Base-by-base conservation (phyloP, 139 green algal genomes). In the Trebouxia sp. region DNA sequence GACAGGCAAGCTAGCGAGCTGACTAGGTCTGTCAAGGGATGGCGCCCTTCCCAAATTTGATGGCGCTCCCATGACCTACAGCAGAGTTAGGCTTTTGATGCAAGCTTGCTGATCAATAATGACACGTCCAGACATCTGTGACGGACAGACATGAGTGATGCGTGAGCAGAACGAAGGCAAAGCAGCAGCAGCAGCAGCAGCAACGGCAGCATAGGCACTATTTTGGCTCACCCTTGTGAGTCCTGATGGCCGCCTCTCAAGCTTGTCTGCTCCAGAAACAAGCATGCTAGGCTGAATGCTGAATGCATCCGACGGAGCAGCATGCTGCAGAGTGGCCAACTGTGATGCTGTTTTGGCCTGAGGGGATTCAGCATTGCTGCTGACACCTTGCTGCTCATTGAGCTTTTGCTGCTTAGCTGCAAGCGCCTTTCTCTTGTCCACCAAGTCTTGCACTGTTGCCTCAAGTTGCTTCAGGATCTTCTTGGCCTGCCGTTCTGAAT, bases 351-450 rank as follows among this genome's bases (percentile, higher is more conserved):
- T 48, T 38, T 10, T 22, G 24, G 69, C 7, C 22, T 51, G 69
- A 12, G n/a, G 6, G 17, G 41, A n/a, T n/a, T 20, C 11, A 30
- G 22, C 8, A 28, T 26, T 11, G n/a, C 69, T 77, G 10, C 28
- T 8, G 10, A 17, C 24, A 38, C 35, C 42, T 6, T 5, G 10
- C 11, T 15, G 5, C 10, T 77, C 17, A 24, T 20, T 20, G 3
- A 20, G 24, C 10, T 77, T 35, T 37, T 56, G 69, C 42, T 72
- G 62, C 32, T 72, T 72, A 30, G 62, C 62, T 45, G 62, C 62
- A 72, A 72, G 5, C 55, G 69, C 69, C n/a, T 38, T 77, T 35
- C 74, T 28, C 12, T 53, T 47, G n/a, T 65, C 74, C 30, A 79
- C 74, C 14, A 79, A 30, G 10, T 32, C 10, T 47, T 66, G 74